Evolutionary conservation across 345 rosid genomes (phyloP).

Genomic region (Barbarea vulgaris): DNA sequence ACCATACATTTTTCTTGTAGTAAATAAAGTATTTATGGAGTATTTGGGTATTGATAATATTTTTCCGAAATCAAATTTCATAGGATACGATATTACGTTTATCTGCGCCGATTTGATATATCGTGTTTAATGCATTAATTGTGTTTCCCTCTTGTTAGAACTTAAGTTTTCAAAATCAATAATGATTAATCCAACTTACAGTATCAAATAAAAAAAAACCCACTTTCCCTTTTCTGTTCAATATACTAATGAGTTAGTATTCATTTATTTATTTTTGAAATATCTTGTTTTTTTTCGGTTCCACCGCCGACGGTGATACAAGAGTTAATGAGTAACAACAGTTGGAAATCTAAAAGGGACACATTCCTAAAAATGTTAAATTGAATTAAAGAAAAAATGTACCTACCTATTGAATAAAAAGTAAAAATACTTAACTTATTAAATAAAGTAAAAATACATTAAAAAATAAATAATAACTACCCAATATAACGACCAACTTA

Average conservation of each 20-base stretch:
- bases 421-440: neutral
- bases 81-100: neutral
- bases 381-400: neutral
- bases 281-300: neutral
- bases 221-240: conserved; percentile 25
- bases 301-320: conserved; percentile 37
- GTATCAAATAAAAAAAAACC: conserved; percentile 25
- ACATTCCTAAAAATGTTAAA: neutral
- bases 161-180: conserved; percentile 44
- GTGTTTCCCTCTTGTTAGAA: conserved; percentile 45
- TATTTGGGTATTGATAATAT: neutral
- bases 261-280: neutral
- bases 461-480: conserved; percentile 25
- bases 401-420: neutral
- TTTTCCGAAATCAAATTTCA: neutral
- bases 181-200: conserved; percentile 31
- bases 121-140: conserved; percentile 6
- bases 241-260: conserved; percentile 26
- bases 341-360: conserved; percentile 17
- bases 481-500: conserved; percentile 48
- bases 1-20: neutral
- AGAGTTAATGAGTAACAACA: conserved; percentile 16
- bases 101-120: conserved; percentile 15
- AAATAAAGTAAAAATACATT: neutral
- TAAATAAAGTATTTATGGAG: neutral